Evolutionary conservation across 2,329 filamentous ascomycete species (phyloP), one percentile per base, ranked within the genome.

Genomic region (Diaporthe citriasiana): DNA sequence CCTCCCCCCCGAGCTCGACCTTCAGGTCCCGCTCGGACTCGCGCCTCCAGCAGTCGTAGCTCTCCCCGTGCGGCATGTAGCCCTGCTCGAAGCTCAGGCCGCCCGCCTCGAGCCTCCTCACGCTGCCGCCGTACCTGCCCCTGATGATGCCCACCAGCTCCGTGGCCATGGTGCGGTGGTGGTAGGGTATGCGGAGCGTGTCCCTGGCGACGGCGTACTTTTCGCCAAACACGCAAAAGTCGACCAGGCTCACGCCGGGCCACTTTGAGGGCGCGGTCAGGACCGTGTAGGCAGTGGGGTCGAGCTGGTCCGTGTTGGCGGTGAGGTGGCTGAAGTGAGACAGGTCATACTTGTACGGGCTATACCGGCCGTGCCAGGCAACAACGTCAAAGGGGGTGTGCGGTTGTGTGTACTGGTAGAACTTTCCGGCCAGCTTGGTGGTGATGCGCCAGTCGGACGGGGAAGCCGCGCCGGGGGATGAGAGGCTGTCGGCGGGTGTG

Each of bases 351-450:
- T 88, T 87, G 74, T 74, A 76, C 1, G 78, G 76, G 73, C 89
- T 89, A 79, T 92, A 91, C 63, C 88, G 88, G 40, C 91, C 91
- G 77, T 92, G 90, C 90, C 91, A 93, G 5, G 90, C 90, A 0
- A 92, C 90, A 3, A 93, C 90, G 76, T 93, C 90, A 76, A 92
- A 92, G 0, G 90, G 90, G 2, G 88, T 91, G 79, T 92, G 90
- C 42, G 84, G 85, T 78, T 93, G 91, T 55, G 85, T 87, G 63
- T 89, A 89, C 22, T 84, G 83, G 79, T 90, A 91, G 56, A 92
- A 86, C 72, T 87, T 88, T 4, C 90, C 90, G 3, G 86, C 86
- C 71, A 92, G 87, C 78, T 92, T 92, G 77, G 88, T 87, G 3
- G 91, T 82, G 19, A 92, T 83, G 75, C 74, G 42, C 59, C 73